Evolutionary conservation across 1,284 basidiomycete genomes (phyloP), one percentile per base, ranked within the genome.

Genomic region (Mixia osmundae): DNA sequence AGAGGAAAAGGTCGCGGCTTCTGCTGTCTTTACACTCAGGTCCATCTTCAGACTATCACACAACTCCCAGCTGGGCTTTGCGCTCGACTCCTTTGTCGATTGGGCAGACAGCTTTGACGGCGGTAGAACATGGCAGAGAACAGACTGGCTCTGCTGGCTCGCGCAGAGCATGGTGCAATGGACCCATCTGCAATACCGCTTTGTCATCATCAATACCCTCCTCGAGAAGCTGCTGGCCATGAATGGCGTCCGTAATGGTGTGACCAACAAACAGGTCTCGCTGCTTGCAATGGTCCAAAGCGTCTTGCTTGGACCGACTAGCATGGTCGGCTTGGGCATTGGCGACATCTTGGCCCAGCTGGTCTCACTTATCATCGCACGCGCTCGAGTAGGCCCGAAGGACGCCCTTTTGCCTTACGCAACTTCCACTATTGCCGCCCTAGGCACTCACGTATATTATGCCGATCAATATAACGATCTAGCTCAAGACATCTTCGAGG

Each of bases 391-490:
- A n/a, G n/a, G n/a, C n/a, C n/a, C n/a, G n/a, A n/a, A n/a, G n/a
- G n/a, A n/a, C n/a, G n/a, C n/a, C n/a, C n/a, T n/a, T n/a, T n/a
- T n/a, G n/a, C n/a, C n/a, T n/a, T n/a, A n/a, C n/a, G n/a, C n/a
- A n/a, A n/a, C n/a, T n/a, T 57, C 87, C 30, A 63, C 80, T 36
- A 74, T 89, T 5, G 65, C 72, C 39, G 77, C 77, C 50, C 75
- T 91, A 37, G 64, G 76, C 4, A 71, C 74, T 5, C 82, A 91
- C 53, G 71, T 91, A 37, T 89, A 91, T 61, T 94, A 94, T 54
- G 76, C 80, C 31, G 89, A 94, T 53, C 89, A 95, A 59, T 79
- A 89, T 43, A 80, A 82, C 52, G 87, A 94, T 54, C 71, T 94
- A 36, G 72, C 79, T 11, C 72, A 72, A 43, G 85, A 91, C 54